Conservation (phyloP, 2,329 filamentous ascomycete species). For the Madurella mycetomatis region DNA sequence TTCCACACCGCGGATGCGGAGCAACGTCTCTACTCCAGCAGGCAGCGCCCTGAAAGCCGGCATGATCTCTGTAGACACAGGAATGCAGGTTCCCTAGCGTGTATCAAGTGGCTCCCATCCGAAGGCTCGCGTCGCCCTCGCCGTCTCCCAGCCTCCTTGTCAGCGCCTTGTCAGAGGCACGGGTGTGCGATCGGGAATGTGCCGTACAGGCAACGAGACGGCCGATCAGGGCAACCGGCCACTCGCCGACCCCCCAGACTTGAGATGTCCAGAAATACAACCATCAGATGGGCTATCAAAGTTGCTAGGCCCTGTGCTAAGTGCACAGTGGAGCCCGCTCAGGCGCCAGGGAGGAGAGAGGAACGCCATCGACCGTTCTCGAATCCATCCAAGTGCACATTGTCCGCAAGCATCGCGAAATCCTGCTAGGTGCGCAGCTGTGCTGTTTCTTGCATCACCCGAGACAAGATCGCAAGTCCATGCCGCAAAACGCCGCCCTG, state of each 20-base stretch:
- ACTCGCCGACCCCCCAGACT: background rate
- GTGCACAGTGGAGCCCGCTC: background rate
- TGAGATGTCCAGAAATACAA: background rate
- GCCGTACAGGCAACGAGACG: conserved; percentile 4
- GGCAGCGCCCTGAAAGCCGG: background rate
- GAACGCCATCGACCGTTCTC: background rate
- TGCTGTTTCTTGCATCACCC: background rate
- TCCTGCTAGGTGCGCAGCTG: background rate
- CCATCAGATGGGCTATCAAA: background rate
- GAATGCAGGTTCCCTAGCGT: background rate
- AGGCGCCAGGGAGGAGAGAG: background rate
- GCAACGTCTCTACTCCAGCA: too few species aligned
- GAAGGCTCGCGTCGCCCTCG: background rate
- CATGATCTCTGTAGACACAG: background rate
- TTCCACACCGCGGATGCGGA: conserved; percentile 3
- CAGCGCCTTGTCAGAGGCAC: background rate
- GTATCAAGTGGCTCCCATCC: conserved; percentile 3
- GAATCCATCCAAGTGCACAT: background rate
- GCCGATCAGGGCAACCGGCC: background rate
- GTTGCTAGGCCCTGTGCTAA: background rate
- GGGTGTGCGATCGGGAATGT: background rate
- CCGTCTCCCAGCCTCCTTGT: background rate
- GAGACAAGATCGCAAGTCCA: conserved; percentile 11
- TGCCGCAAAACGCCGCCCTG: conserved; percentile 9
- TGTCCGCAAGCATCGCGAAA: background rate